These are phyloP conservation scores for Boletus tomentosulus DNA, from an alignment of 768 basidiomycete genomes.

Conservation along the genomic window DNA sequence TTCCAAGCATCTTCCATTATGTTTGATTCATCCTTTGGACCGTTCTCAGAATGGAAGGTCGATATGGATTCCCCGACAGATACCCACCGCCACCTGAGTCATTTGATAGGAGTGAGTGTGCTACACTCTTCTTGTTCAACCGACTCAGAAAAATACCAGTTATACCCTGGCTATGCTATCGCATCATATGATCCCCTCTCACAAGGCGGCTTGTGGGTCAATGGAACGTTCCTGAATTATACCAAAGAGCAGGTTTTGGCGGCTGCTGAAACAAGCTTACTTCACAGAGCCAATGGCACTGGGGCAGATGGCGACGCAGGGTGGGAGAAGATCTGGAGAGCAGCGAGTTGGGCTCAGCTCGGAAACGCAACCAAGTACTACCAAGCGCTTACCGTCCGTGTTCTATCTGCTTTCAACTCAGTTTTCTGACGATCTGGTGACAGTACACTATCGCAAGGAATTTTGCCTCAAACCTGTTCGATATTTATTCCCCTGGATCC, in stretches of 20 bases:
- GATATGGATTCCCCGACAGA: slow-evolving; percentile 63
- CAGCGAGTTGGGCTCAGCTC: slow-evolving; percentile 72
- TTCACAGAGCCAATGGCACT: slow-evolving; percentile 67
- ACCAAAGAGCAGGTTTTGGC: slow-evolving; percentile 51
- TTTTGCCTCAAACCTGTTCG: slow-evolving; percentile 63
- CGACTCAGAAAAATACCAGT: slow-evolving; percentile 18
- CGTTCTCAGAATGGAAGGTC: slow-evolving; percentile 65
- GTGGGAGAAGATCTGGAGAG: slow-evolving; percentile 80
- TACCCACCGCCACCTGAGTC: slow-evolving; percentile 74
- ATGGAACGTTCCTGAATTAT: slow-evolving; percentile 38
- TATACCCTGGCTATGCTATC: slow-evolving; percentile 75
- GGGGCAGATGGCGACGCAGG: slow-evolving; percentile 71
- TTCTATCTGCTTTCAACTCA: neutral
- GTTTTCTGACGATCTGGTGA: neutral
- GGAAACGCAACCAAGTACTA: slow-evolving; percentile 55
- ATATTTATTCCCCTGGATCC: slow-evolving; percentile 51
- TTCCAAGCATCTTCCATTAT: neutral
- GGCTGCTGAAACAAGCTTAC: slow-evolving; percentile 55
- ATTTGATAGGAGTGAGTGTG: slow-evolving; percentile 51
- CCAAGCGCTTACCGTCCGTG: slow-evolving; percentile 55
- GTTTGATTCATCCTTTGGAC: neutral
- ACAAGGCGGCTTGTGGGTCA: slow-evolving; percentile 39
- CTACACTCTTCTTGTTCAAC: neutral
- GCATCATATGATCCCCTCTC: slow-evolving; percentile 45
- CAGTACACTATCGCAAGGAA: slow-evolving; percentile 61